These are phyloP conservation scores for Tardiomyces depauwii DNA, from an alignment of 1,139 yeast species.

Conservation along the genomic window DNA sequence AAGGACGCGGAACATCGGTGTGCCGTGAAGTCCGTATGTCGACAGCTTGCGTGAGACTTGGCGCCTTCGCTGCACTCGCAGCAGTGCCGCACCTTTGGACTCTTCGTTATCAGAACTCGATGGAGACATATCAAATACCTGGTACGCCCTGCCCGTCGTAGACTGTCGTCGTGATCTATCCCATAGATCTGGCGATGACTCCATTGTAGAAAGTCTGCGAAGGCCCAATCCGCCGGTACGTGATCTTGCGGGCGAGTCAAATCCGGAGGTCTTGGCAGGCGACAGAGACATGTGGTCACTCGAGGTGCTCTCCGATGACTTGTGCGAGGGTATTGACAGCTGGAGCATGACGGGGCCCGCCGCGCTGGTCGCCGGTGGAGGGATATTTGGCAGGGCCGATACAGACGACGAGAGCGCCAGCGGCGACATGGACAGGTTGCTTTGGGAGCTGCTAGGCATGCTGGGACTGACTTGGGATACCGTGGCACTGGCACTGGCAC, in stretches of 20 bases:
- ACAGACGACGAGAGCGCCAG: no score
- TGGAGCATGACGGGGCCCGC: no score
- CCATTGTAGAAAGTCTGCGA: constrained; percentile 17
- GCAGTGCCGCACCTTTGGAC: constrained; percentile 35
- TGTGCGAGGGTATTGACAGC: no score
- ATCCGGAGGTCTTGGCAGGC: no score
- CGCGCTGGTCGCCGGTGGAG: no score
- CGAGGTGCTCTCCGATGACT: no score
- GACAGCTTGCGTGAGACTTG: constrained; percentile 35
- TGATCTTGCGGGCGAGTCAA: neutral
- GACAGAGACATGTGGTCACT: no score
- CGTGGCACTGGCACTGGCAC: no score
- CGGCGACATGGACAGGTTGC: no score
- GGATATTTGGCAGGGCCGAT: no score
- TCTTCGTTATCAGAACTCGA: constrained; percentile 66
- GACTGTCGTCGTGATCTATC: constrained; percentile 7
- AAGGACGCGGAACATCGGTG: constrained; percentile 21
- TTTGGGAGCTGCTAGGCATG: no score
- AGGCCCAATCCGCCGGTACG: constrained; percentile 3
- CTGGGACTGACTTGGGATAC: no score
- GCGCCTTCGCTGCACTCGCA: constrained; percentile 48
- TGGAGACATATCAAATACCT: constrained; percentile 42
- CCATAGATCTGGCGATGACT: constrained; percentile 19
- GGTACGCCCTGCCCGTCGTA: constrained; percentile 15
- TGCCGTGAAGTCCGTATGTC: constrained; percentile 9